Evolutionary conservation across 2,329 filamentous ascomycete genomes (phyloP).

Genomic region (Aspergillus uvarum): DNA sequence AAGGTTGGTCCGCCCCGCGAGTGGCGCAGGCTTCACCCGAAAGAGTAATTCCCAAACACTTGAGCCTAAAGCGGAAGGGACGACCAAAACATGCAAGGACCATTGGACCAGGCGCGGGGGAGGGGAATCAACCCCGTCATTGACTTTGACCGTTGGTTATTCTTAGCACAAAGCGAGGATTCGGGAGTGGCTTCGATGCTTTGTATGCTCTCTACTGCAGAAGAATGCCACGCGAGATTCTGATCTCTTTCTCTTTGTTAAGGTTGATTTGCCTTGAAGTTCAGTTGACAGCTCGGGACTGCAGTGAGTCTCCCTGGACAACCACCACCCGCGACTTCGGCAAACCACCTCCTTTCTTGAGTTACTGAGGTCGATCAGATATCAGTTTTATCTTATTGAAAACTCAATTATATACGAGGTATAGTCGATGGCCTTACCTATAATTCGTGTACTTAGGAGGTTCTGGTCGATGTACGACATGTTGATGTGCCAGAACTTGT

Average conservation of each 20-base stretch:
- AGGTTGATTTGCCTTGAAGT: too few relatives aligned
- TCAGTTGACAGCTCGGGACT: neutral
- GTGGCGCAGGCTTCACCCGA: conserved; percentile 14
- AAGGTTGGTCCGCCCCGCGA: conserved; percentile 29
- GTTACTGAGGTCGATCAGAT: neutral
- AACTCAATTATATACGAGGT: neutral
- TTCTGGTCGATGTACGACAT: too few relatives aligned
- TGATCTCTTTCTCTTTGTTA: neutral
- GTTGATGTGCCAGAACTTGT: too few relatives aligned
- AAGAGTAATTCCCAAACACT: conserved; percentile 37
- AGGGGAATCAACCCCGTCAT: conserved; percentile 11
- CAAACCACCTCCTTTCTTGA: neutral
- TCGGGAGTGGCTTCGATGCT: neutral
- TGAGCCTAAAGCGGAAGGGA: conserved; percentile 18
- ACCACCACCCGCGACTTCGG: neutral
- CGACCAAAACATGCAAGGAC: conserved; percentile 22
- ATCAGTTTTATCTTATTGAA: neutral
- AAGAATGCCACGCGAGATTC: neutral
- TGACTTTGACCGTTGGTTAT: conserved; percentile 1
- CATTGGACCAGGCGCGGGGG: conserved; percentile 9
- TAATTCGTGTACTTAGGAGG: too few relatives aligned
- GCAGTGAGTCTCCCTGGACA: neutral
- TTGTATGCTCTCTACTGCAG: neutral
- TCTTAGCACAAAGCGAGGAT: conserved; percentile 8
- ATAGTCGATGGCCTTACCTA: too few relatives aligned